These are phyloP conservation scores for Alternaria gaisen DNA, from an alignment of 2,329 filamentous ascomycete genomes.

Conservation along the genomic window DNA sequence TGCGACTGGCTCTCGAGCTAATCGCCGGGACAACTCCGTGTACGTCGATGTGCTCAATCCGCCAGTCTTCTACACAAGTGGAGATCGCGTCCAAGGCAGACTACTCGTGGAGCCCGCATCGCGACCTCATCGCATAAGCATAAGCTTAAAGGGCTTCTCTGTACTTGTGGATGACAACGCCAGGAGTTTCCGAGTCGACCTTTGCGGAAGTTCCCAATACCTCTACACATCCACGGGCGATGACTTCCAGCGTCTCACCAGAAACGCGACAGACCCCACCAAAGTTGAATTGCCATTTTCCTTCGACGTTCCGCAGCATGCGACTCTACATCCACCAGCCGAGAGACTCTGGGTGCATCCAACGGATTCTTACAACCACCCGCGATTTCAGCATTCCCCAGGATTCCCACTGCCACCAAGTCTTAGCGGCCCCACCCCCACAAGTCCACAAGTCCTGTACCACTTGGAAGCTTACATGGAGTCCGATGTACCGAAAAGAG, in stretches of 20 bases:
- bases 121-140: slow-evolving; percentile 29
- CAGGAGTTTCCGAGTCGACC: slow-evolving; percentile 21
- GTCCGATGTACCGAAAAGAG: slow-evolving; percentile 3
- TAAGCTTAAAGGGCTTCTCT: slow-evolving; percentile 27
- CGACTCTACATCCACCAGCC: slow-evolving; percentile 23
- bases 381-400: slow-evolving; percentile 37
- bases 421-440: slow-evolving; percentile 3
- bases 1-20: slow-evolving; percentile 15
- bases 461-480: slow-evolving; percentile 27
- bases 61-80: slow-evolving; percentile 28
- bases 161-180: slow-evolving; percentile 21
- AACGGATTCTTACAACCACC: slow-evolving; percentile 30
- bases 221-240: slow-evolving; percentile 31
- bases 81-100: slow-evolving; percentile 31
- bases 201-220: slow-evolving; percentile 28
- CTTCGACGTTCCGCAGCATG: slow-evolving; percentile 32
- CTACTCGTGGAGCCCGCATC: slow-evolving; percentile 31
- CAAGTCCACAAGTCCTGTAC: slow-evolving; percentile 26
- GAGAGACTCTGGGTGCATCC: slow-evolving; percentile 24
- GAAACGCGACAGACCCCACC: slow-evolving; percentile 27
- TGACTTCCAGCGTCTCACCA: slow-evolving; percentile 33
- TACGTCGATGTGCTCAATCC: slow-evolving; percentile 26
- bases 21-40: slow-evolving; percentile 25
- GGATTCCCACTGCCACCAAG: slow-evolving; percentile 32
- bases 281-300: slow-evolving; percentile 39